phyloP scores from a whole-genome alignment of 768 basidiomycete genomes.

The Amanita jacksonii region DNA sequence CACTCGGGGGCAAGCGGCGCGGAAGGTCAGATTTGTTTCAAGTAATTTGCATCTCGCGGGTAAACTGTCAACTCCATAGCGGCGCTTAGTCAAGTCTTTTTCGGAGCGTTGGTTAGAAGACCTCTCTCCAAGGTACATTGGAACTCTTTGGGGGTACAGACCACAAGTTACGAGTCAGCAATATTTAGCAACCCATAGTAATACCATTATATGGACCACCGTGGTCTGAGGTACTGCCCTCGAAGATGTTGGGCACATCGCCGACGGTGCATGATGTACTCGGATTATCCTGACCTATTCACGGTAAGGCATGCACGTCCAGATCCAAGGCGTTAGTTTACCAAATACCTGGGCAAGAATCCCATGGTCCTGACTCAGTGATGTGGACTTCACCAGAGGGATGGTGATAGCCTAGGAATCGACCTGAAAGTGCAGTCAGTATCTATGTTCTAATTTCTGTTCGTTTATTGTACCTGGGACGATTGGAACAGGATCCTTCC shows the following conservation, averaged over 20 bases:
- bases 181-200: conserved; percentile 4
- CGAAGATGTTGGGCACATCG: conserved; percentile 41
- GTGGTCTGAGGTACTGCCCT: conserved; percentile 36
- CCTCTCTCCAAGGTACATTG: too few species aligned
- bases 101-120: too few species aligned
- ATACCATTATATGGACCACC: conserved; percentile 23
- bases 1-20: too few species aligned
- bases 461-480: conserved; percentile 22
- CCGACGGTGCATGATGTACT: conserved; percentile 42
- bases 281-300: conserved; percentile 55
- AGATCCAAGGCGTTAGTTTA: conserved; percentile 41
- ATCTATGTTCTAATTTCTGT: background rate
- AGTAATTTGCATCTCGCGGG: too few species aligned
- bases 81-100: too few species aligned
- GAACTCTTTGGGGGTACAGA: too few species aligned
- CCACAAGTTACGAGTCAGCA: too few species aligned
- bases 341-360: conserved; percentile 42
- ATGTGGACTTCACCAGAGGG: conserved; percentile 44
- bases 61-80: too few species aligned
- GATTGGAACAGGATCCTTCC: conserved; percentile 32
- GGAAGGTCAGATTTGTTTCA: too few species aligned
- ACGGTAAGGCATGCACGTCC: background rate
- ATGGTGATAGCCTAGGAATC: conserved; percentile 34
- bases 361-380: conserved; percentile 39
- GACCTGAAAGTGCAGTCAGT: conserved; percentile 15